Conservation (phyloP, 1,139 yeast genomes). For the Scheffersomyces segobiensis region DNA sequence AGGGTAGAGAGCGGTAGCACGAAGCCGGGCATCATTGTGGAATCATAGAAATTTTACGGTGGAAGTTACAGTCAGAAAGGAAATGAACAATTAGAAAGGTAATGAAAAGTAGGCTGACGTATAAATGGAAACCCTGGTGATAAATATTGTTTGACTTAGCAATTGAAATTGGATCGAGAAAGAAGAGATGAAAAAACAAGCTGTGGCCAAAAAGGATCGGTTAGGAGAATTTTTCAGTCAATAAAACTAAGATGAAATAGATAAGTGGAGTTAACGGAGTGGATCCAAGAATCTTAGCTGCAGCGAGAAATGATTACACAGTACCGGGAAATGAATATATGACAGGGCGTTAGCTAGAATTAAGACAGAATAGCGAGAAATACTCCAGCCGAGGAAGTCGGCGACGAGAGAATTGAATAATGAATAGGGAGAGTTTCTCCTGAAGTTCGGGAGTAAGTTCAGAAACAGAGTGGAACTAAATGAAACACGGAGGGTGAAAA, state of each 20-base stretch:
- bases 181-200: background rate
- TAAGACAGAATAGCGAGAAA: background rate
- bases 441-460: no score
- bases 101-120: background rate
- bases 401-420: background rate
- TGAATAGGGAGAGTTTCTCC: background rate
- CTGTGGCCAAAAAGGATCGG: background rate
- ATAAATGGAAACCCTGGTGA: background rate
- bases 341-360: background rate
- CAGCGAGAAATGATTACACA: background rate
- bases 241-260: background rate
- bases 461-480: no score
- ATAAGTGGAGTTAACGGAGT: background rate
- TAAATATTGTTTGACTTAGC: background rate
- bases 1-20: background rate
- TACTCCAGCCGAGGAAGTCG: background rate
- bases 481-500: no score
- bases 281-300: background rate
- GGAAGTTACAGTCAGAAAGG: no score
- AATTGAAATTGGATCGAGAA: background rate
- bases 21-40: background rate
- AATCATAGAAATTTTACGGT: background rate
- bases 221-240: background rate
- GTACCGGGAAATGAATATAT: background rate
- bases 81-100: background rate